These are phyloP conservation scores for Alternaria conjuncta DNA, from an alignment of 2,329 filamentous ascomycete genomes.

Conservation along the genomic window DNA sequence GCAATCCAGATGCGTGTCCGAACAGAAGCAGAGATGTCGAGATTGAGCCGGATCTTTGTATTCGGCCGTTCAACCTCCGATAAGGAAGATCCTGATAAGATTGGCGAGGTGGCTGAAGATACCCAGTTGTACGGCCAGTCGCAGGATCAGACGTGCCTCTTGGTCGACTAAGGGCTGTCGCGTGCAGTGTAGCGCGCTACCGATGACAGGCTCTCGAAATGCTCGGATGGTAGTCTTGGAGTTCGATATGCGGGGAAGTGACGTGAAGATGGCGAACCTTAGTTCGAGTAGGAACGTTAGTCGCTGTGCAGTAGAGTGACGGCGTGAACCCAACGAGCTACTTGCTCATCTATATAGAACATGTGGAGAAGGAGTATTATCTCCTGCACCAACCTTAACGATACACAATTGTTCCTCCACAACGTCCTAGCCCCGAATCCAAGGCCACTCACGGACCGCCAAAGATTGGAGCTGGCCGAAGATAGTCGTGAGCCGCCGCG, in stretches of 20 bases:
- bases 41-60: not conserved
- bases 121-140: constrained; percentile 17
- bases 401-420: constrained; percentile 34
- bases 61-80: constrained; percentile 5
- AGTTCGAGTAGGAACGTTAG: constrained; percentile 1
- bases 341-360: constrained; percentile 18
- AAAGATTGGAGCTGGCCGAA: constrained; percentile 40
- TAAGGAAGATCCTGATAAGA: constrained; percentile 28
- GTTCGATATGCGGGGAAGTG: constrained; percentile 29
- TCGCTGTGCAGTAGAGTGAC: constrained; percentile 12
- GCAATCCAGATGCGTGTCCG: not conserved
- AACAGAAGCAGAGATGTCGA: not conserved
- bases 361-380: constrained; percentile 26
- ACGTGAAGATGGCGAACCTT: constrained; percentile 13
- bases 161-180: constrained; percentile 7
- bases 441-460: constrained; percentile 22
- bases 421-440: constrained; percentile 25
- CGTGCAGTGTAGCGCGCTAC: constrained; percentile 15
- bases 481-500: constrained; percentile 35
- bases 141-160: not conserved
- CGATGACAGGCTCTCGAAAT: constrained; percentile 17
- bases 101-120: constrained; percentile 25
- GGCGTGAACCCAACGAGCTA: constrained; percentile 1
- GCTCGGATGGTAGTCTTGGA: constrained; percentile 14
- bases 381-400: constrained; percentile 33